Evolutionary conservation across 139 green algal species (phyloP).

Genomic region (Tetradesmus obliquus): DNA sequence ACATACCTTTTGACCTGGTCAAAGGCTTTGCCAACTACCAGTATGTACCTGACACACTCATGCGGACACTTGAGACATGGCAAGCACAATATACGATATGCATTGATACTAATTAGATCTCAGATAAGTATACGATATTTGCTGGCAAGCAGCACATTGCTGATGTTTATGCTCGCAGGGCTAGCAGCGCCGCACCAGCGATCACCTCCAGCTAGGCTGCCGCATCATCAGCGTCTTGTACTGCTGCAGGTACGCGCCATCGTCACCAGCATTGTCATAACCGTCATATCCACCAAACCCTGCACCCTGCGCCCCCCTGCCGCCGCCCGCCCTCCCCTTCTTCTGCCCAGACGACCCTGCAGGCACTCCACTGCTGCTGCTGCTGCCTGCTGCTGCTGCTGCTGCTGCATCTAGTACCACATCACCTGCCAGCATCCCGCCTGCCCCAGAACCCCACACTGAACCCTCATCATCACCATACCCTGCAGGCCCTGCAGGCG

Average conservation of each 20-base stretch:
- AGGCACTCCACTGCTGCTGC: background rate
- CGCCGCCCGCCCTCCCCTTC: background rate
- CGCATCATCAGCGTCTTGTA: conserved; percentile 19
- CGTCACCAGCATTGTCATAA: background rate
- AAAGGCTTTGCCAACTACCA: too few species aligned
- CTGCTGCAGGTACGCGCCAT: conserved; percentile 17
- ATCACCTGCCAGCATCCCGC: background rate
- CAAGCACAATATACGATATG: too few species aligned
- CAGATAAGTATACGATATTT: too few species aligned
- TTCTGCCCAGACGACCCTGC: background rate
- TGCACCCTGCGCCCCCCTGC: background rate
- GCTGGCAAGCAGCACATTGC: too few species aligned
- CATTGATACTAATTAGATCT: too few species aligned
- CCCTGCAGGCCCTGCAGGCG: background rate
- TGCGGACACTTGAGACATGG: too few species aligned
- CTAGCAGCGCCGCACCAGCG: too few species aligned
- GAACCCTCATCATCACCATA: background rate
- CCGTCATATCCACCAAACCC: background rate
- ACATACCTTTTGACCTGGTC: too few species aligned
- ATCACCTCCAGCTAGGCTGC: conserved; percentile 28
- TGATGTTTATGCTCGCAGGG: too few species aligned
- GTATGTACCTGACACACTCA: too few species aligned
- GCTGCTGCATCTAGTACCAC: background rate
- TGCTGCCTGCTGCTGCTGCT: background rate
- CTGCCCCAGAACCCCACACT: background rate